Conservation (phyloP, 148 eudicot species). For the Nyssa sinensis region DNA sequence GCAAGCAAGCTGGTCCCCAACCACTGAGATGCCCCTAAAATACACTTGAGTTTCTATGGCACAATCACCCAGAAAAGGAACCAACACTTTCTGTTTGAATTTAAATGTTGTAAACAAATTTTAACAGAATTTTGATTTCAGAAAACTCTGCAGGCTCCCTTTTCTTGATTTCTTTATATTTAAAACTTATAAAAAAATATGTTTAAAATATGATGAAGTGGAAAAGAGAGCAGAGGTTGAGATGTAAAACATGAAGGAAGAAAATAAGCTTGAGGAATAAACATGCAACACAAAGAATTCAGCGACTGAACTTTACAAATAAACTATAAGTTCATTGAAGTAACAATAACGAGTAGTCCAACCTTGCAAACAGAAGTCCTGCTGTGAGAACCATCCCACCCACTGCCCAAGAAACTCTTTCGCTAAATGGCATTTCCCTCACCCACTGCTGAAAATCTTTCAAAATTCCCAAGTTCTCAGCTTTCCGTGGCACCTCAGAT, state of each 20-base stretch:
- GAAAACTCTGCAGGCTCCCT: slow-evolving; percentile 12
- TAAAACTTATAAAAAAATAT: no score
- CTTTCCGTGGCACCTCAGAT: slow-evolving; percentile 31
- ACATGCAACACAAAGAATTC: not conserved
- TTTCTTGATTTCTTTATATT: no score
- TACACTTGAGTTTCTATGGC: not conserved
- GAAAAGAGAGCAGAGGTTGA: not conserved
- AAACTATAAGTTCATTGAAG: not conserved
- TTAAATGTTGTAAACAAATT: not conserved
- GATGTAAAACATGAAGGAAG: not conserved
- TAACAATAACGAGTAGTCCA: slow-evolving; percentile 8
- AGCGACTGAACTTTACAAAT: not conserved
- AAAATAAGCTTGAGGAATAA: not conserved
- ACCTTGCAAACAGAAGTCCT: slow-evolving; percentile 86
- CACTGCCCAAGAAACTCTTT: slow-evolving; percentile 87
- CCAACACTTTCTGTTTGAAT: not conserved
- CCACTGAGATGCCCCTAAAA: no score
- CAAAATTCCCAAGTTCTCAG: slow-evolving; percentile 31
- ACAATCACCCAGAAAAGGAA: not conserved
- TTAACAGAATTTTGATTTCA: not conserved
- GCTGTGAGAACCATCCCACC: slow-evolving; percentile 98
- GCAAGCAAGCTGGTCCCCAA: no score
- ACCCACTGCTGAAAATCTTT: slow-evolving; percentile 73
- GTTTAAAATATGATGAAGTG: not conserved
- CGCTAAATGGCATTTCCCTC: slow-evolving; percentile 60